Conservation (phyloP, 78 protist species). For the Diacronema lutheri region DNA sequence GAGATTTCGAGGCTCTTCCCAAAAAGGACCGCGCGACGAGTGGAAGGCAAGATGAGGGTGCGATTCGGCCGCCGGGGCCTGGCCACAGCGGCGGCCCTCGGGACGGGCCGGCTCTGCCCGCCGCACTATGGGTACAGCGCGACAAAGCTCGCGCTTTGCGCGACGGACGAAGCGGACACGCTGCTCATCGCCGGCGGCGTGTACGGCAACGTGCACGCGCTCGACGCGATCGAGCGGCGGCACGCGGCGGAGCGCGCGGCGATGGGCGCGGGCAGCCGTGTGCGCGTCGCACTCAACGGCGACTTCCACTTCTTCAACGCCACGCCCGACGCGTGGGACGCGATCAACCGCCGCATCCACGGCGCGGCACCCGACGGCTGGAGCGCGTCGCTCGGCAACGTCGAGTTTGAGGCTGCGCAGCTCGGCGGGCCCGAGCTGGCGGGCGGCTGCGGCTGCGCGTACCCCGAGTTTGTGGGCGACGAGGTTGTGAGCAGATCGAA, state of each 20-base stretch:
- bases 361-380: no score
- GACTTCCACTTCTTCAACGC: slow-evolving; percentile 35
- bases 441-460: neutral
- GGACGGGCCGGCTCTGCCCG: no score
- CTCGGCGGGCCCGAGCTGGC: neutral
- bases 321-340: neutral
- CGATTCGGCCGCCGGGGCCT: no score
- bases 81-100: no score
- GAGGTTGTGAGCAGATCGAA: neutral
- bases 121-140: no score
- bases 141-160: no score
- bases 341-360: neutral
- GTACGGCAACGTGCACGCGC: slow-evolving; percentile 21
- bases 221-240: neutral
- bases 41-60: no score
- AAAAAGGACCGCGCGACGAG: no score
- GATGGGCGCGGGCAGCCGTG: neutral
- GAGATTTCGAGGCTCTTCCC: no score
- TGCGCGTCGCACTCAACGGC: slow-evolving; percentile 3
- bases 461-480: neutral
- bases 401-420: neutral
- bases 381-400: neutral
- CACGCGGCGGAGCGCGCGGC: neutral
- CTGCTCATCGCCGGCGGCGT: slow-evolving; percentile 17
- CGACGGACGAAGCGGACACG: neutral